Evolutionary conservation across 495 filamentous ascomycete genomes (phyloP).

Genomic region (Eremomyces bilateralis): DNA sequence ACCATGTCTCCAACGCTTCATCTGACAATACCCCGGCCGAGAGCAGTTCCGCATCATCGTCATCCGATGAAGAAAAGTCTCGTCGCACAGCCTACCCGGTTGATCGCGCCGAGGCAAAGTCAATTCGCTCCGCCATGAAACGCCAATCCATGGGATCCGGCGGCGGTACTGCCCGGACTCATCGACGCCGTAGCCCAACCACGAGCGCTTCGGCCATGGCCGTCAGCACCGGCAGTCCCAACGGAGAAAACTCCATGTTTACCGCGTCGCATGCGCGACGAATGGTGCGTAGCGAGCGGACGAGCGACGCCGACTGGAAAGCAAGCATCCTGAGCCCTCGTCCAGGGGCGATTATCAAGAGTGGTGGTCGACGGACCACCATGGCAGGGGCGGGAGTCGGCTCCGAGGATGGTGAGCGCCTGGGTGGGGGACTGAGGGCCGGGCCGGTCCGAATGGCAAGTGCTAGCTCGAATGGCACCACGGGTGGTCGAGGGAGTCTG

Average conservation of each 20-base stretch:
- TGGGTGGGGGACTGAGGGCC: too few relatives aligned
- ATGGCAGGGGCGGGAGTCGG: too few relatives aligned
- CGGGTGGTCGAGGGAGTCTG: too few relatives aligned
- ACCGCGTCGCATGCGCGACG: conserved; percentile 45
- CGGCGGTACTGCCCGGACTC: conserved; percentile 15
- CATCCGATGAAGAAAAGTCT: conserved; percentile 18
- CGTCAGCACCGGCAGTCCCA: conserved; percentile 28
- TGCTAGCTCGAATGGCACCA: too few relatives aligned
- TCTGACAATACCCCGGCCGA: conserved; percentile 27
- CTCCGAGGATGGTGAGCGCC: too few relatives aligned
- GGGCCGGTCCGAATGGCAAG: too few relatives aligned
- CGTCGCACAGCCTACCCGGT: conserved; percentile 11
- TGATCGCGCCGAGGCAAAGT: conserved; percentile 33
- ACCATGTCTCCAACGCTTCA: conserved; percentile 22
- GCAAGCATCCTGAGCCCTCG: conserved; percentile 42
- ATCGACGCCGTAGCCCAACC: conserved; percentile 43
- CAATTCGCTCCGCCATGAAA: conserved; percentile 42
- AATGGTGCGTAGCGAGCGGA: conserved; percentile 47
- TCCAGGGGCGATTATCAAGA: conserved; percentile 42
- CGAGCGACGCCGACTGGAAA: conserved; percentile 24
- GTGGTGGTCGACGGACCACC: conserved; percentile 15
- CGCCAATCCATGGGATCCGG: conserved; percentile 24
- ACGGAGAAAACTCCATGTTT: conserved; percentile 42
- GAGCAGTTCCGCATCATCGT: conserved; percentile 21
- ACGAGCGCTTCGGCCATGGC: conserved; percentile 13